Percentiles rank a stretch among this genome's conserved stretches.
phyloP scores from a whole-genome alignment of 2,329 filamentous ascomycete species.

The Sarocladium kiliense region DNA sequence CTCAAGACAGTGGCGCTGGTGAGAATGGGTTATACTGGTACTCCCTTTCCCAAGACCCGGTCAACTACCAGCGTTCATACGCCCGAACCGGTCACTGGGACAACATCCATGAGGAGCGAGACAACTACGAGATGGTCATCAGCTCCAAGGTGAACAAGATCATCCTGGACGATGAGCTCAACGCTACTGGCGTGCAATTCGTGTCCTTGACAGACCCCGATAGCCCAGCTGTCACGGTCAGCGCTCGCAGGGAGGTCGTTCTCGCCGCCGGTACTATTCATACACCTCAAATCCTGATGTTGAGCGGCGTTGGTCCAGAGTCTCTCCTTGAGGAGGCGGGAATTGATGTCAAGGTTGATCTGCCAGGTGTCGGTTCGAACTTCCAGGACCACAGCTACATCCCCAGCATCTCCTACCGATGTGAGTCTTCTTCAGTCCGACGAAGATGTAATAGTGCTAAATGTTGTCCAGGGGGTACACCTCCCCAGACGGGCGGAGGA shows the following conservation, averaged over 20 bases:
- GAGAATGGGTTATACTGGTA: slow-evolving; percentile 22
- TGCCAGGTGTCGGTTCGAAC: slow-evolving; percentile 39
- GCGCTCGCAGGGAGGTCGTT: slow-evolving; percentile 29
- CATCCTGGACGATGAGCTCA: slow-evolving; percentile 17
- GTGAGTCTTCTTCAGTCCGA: too few species aligned
- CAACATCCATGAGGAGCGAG: slow-evolving; percentile 13
- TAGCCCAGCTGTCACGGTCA: slow-evolving; percentile 16
- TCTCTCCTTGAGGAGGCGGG: slow-evolving; percentile 27
- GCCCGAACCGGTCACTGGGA: slow-evolving; percentile 22
- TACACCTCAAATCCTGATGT: slow-evolving; percentile 36
- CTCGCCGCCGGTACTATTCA: slow-evolving; percentile 29
- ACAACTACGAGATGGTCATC: slow-evolving; percentile 21
- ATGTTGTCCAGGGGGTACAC: slow-evolving; percentile 9
- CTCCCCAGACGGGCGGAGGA: slow-evolving; percentile 7
- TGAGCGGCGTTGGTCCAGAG: slow-evolving; percentile 37
- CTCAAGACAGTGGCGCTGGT: slow-evolving; percentile 19
- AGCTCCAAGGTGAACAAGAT: slow-evolving; percentile 18
- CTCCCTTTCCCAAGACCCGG: slow-evolving; percentile 18
- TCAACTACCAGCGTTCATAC: slow-evolving; percentile 17
- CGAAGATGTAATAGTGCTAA: too few species aligned
- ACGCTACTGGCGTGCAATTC: slow-evolving; percentile 23
- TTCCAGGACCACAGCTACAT: slow-evolving; percentile 31
- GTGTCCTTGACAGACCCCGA: slow-evolving; percentile 16
- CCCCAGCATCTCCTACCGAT: slow-evolving; percentile 15
- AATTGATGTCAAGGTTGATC: slow-evolving; percentile 32